Evolutionary conservation across 1,284 basidiomycete genomes (phyloP), one percentile per base, ranked within the genome.

Genomic region (Lignosus rhinocerotis): DNA sequence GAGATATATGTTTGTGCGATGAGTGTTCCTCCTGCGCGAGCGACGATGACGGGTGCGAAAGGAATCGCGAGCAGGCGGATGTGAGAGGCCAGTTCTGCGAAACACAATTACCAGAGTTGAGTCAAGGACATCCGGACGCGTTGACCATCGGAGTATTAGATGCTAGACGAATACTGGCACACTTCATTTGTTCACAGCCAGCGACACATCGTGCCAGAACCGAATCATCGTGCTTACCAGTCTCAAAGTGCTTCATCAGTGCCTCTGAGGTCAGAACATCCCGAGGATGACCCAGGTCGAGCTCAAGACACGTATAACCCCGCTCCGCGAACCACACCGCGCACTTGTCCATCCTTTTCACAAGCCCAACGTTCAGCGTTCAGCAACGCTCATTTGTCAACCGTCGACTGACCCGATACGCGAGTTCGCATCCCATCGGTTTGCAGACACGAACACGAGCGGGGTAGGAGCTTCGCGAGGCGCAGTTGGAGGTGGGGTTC

Each of bases 1-100:
- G 83, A 86, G 55, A 90, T 80, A 68, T 87, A 89, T 12, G 83
- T 78, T 68, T 90, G 85, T 10, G 84, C 80, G 53, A 90, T 80
- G 47, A 89, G 73, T 51, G 80, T 79, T 12, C 78, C 78, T 1
- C 73, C 68, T 0, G 77, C 78, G 9, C 78, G 76, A 1, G 87
- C 80, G 60, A 89, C 75, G 43, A 90, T 72, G 43, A 90, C 78
- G 0, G 87, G 87, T 1, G 86, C 81, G 64, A 87, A 89, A 11
- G 85, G 82, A 51, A 83, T 81, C 6, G 73, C 76, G 32, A 81
- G 75, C 7, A 80, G 69, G 21, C 73, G 73, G 41, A 83, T 71
- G 41, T 75, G 71, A 30, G 70, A 72, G 44, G 69, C 69, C 12
- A 83, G 67, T 54, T 78, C 81, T 83, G 49, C 19, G 16, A 38